These are phyloP conservation scores for Chlorella sp. DNA, from an alignment of 139 green algal genomes.

Conservation along the genomic window DNA sequence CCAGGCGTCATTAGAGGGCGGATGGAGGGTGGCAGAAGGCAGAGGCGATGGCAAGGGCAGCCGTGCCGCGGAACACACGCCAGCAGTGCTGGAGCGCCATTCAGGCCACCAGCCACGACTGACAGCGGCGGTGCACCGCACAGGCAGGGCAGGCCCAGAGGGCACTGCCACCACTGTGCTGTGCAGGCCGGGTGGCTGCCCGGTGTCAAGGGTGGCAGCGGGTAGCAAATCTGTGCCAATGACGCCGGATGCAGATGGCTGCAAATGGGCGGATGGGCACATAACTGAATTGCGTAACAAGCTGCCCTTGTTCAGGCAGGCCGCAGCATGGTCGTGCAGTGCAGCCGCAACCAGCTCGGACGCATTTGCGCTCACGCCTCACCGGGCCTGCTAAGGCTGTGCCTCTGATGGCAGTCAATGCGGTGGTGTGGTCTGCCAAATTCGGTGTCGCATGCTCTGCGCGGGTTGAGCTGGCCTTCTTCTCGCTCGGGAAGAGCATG, in stretches of 20 bases:
- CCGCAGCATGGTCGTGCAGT: too few species aligned
- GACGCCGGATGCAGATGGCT: not conserved
- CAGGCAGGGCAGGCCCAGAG: not conserved
- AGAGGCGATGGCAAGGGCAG: not conserved
- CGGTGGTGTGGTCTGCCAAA: too few species aligned
- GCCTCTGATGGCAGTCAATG: too few species aligned
- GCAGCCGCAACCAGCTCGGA: too few species aligned
- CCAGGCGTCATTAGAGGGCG: not conserved
- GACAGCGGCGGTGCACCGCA: too few species aligned
- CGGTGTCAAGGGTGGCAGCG: not conserved
- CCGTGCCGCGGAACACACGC: not conserved
- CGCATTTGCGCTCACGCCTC: too few species aligned
- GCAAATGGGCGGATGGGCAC: not conserved
- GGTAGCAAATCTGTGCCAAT: too few species aligned
- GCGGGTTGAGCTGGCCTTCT: too few species aligned
- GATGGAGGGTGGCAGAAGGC: not conserved
- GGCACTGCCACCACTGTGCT: not conserved
- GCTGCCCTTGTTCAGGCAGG: too few species aligned
- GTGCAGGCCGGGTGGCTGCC: not conserved
- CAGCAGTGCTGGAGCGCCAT: not conserved
- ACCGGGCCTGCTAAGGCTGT: too few species aligned
- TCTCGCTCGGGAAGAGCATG: not conserved
- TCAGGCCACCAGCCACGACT: constrained; percentile 15
- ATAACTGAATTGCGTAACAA: too few species aligned
- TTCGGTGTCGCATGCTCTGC: too few species aligned